Conservation (phyloP, 169 alveolate species). For the Cryptosporidium ryanae region DNA sequence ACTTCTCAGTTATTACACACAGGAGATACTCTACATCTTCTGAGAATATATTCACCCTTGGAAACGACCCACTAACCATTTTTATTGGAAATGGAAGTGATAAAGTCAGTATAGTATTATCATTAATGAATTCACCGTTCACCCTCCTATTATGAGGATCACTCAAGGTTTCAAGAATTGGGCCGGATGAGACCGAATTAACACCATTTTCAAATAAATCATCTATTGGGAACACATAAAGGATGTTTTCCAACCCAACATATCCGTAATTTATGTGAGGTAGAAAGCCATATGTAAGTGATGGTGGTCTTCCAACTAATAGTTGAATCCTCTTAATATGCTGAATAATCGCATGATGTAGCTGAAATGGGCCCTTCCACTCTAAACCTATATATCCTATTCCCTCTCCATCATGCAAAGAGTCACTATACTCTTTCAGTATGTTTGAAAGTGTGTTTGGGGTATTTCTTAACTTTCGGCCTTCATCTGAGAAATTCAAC, state of each 20-base stretch:
- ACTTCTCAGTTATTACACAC: slow-evolving; percentile 57
- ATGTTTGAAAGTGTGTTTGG: slow-evolving; percentile 42
- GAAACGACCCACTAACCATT: slow-evolving; percentile 48
- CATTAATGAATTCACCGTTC: neutral
- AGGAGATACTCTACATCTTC: slow-evolving; percentile 37
- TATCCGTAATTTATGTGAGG: slow-evolving; percentile 47
- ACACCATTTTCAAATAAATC: slow-evolving; percentile 11
- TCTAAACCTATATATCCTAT: slow-evolving; percentile 68
- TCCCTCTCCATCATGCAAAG: slow-evolving; percentile 49
- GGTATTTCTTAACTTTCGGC: neutral
- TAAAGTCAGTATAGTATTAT: slow-evolving; percentile 17
- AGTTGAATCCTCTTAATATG: slow-evolving; percentile 46
- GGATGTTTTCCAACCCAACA: slow-evolving; percentile 43
- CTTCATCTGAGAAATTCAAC: neutral
- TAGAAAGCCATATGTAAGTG: slow-evolving; percentile 38
- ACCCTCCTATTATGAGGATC: neutral
- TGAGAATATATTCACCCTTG: slow-evolving; percentile 31
- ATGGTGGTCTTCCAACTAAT: slow-evolving; percentile 53
- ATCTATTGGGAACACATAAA: slow-evolving; percentile 37
- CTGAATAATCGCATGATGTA: slow-evolving; percentile 24
- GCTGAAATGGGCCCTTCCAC: slow-evolving; percentile 72
- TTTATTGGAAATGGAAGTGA: slow-evolving; percentile 48
- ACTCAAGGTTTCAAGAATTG: neutral
- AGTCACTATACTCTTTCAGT: slow-evolving; percentile 48
- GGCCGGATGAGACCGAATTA: neutral